phyloP scores from a whole-genome alignment of 2,329 filamentous ascomycete genomes.

The Pseudogymnoascus sp. region DNA sequence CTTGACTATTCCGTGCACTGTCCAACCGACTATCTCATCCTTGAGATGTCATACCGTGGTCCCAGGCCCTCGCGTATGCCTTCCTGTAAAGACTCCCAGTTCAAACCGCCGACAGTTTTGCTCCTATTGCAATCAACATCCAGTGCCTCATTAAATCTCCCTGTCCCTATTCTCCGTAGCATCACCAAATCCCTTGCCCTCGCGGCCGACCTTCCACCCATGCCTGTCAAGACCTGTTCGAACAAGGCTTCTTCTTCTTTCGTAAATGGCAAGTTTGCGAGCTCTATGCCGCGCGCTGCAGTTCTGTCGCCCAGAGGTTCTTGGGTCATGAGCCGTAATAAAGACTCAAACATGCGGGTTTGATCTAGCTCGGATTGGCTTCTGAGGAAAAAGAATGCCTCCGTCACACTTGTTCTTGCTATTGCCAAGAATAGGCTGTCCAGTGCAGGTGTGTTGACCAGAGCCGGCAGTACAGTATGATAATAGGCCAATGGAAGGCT shows the following conservation, averaged over 20 bases:
- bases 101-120: slow-evolving; percentile 21
- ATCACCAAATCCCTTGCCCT: slow-evolving; percentile 65
- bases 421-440: slow-evolving; percentile 63
- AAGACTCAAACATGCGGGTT: slow-evolving; percentile 55
- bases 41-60: slow-evolving; percentile 11
- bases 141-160: slow-evolving; percentile 44
- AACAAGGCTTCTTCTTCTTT: slow-evolving; percentile 66
- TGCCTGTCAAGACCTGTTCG: slow-evolving; percentile 55
- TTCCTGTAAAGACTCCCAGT: slow-evolving; percentile 23
- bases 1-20: not conserved
- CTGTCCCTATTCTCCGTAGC: slow-evolving; percentile 63
- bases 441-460: slow-evolving; percentile 56
- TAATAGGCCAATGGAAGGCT: slow-evolving; percentile 69
- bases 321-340: slow-evolving; percentile 52
- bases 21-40: not conserved
- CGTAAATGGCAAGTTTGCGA: slow-evolving; percentile 67
- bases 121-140: slow-evolving; percentile 32
- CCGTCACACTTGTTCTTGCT: slow-evolving; percentile 56
- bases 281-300: slow-evolving; percentile 54
- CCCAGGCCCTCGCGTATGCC: slow-evolving; percentile 26
- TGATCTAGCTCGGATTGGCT: slow-evolving; percentile 54
- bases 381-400: slow-evolving; percentile 67
- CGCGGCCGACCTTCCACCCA: slow-evolving; percentile 55
- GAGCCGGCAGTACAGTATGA: slow-evolving; percentile 62
- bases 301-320: slow-evolving; percentile 31